phyloP scores from a whole-genome alignment of 176 grass and related monocot species.

The Ensete glaucum region DNA sequence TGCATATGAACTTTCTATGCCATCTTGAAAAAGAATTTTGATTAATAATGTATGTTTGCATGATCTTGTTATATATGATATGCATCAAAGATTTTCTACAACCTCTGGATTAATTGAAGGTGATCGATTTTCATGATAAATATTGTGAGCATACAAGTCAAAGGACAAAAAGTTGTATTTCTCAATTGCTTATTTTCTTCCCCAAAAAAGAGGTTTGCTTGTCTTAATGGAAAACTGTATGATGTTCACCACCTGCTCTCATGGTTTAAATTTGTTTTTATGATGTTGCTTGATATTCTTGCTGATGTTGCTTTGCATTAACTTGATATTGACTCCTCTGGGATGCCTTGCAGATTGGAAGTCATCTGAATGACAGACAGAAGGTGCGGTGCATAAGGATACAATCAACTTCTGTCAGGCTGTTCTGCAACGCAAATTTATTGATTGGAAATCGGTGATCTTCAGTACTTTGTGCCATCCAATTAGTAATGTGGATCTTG shows the following conservation, averaged over 20 bases:
- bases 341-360: slow-evolving; percentile 41
- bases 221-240: not conserved
- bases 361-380: slow-evolving; percentile 62
- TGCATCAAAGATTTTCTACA: no score
- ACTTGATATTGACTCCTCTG: not conserved
- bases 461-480: slow-evolving; percentile 42
- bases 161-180: no score
- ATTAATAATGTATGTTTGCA: no score
- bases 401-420: slow-evolving; percentile 58
- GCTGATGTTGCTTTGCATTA: not conserved
- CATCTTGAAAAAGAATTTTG: no score
- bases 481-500: slow-evolving; percentile 68
- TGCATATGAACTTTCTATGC: no score
- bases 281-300: not conserved
- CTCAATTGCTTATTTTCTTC: not conserved
- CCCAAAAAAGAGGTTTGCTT: not conserved
- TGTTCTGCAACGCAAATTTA: slow-evolving; percentile 34
- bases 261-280: not conserved
- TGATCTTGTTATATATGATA: no score
- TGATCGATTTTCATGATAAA: no score
- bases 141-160: no score
- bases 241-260: not conserved
- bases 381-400: slow-evolving; percentile 50
- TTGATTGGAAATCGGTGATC: slow-evolving; percentile 48
- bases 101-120: no score